Evolutionary conservation across 768 basidiomycete genomes (phyloP).

Genomic region (Suillus variegatus): DNA sequence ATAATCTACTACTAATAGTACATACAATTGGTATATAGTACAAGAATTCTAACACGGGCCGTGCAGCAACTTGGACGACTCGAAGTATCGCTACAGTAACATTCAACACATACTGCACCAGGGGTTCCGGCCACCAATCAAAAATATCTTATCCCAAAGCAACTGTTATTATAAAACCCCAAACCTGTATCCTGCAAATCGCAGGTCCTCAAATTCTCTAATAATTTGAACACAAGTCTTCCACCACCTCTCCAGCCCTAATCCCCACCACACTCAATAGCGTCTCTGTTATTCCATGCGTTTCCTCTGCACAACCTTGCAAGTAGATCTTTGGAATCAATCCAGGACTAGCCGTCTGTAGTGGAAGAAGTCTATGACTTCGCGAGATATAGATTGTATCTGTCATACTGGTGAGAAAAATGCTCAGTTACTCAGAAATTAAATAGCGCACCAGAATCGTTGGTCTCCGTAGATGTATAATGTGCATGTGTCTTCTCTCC

Average conservation of each 20-base stretch:
- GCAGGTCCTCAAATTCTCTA: not conserved
- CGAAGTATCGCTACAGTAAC: not conserved
- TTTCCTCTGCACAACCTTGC: conserved; percentile 39
- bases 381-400: conserved; percentile 37
- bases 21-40: not conserved
- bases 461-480: conserved; percentile 5
- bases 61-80: not conserved
- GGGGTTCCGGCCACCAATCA: not conserved
- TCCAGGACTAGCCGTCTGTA: conserved; percentile 8
- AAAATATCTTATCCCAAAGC: not conserved
- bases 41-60: not conserved
- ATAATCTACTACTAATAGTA: not conserved
- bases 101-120: not conserved
- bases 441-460: conserved; percentile 12
- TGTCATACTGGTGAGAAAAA: conserved; percentile 17
- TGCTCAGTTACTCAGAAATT: conserved; percentile 22
- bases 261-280: conserved; percentile 46
- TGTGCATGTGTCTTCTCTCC: not conserved
- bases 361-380: conserved; percentile 43
- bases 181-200: not conserved
- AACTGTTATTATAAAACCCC: too few species aligned
- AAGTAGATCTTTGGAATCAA: conserved; percentile 31
- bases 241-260: conserved; percentile 47
- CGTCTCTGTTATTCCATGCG: conserved; percentile 44
- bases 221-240: conserved; percentile 30